Percentiles rank a stretch among this genome's conserved stretches.
phyloP scores from a whole-genome alignment of 176 grass and related monocot genomes.

The Thalia dealbata region DNA sequence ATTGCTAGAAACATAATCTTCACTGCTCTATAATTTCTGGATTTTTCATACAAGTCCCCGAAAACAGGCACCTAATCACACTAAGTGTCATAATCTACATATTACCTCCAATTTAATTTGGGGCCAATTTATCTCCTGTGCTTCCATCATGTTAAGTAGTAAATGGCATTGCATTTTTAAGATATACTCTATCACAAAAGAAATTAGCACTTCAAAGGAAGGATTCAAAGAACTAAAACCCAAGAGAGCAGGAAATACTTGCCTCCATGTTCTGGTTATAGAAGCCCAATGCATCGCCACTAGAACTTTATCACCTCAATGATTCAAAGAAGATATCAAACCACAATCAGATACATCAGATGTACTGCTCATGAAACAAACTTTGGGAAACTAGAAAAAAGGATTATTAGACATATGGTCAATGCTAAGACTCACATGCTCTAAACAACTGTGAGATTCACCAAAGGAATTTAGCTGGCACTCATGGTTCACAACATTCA shows the following conservation, averaged over 20 bases:
- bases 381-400: neutral
- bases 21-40: too few relatives aligned
- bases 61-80: too few relatives aligned
- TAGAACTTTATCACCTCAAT: neutral
- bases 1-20: too few relatives aligned
- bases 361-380: neutral
- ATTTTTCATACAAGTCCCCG: too few relatives aligned
- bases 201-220: conserved; percentile 5
- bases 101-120: too few relatives aligned
- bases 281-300: neutral
- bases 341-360: neutral
- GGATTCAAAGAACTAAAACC: neutral
- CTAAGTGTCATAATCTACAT: too few relatives aligned
- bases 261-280: neutral
- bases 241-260: neutral
- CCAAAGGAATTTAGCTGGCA: neutral
- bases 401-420: neutral
- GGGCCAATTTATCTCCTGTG: too few relatives aligned
- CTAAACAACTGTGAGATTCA: neutral
- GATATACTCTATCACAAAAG: neutral
- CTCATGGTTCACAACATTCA: neutral
- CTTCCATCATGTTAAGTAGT: too few relatives aligned
- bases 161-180: too few relatives aligned
- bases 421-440: neutral
- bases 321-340: conserved; percentile 5